phyloP scores from a whole-genome alignment of 352 stramenopile genomes.

The Blastocystis sp. region DNA sequence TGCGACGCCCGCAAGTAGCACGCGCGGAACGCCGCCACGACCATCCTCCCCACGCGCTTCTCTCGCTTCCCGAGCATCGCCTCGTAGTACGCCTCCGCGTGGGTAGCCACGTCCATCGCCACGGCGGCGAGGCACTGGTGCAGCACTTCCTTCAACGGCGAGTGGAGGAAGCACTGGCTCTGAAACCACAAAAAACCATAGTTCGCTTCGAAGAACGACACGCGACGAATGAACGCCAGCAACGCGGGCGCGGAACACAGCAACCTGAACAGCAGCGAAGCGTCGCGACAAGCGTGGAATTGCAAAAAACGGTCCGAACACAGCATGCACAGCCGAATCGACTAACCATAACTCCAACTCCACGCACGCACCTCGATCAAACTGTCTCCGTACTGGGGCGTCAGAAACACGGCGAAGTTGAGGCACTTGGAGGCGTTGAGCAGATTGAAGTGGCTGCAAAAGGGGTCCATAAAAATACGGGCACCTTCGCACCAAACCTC shows the following conservation, averaged over 20 bases:
- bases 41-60: background rate
- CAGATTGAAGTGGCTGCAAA: background rate
- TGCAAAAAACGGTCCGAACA: background rate
- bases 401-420: conserved; percentile 59
- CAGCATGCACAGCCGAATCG: background rate
- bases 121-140: background rate
- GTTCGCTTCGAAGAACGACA: conserved; percentile 55
- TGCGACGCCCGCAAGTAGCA: no score
- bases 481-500: conserved; percentile 65
- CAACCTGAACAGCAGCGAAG: background rate
- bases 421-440: conserved; percentile 16
- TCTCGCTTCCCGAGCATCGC: background rate
- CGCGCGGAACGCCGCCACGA: no score
- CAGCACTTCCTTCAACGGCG: conserved; percentile 79
- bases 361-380: conserved; percentile 22
- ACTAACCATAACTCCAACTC: background rate
- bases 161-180: conserved; percentile 85
- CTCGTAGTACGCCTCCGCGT: conserved; percentile 21
- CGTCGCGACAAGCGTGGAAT: background rate
- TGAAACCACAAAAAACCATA: conserved; percentile 60
- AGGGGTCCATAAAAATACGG: conserved; percentile 47
- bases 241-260: background rate
- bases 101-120: background rate
- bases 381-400: conserved; percentile 57
- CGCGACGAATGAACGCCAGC: conserved; percentile 8